Percentiles rank a stretch among this genome's conserved stretches.
phyloP scores from a whole-genome alignment of 805 yeast genomes.

The Danielozyma ontarioensis region DNA sequence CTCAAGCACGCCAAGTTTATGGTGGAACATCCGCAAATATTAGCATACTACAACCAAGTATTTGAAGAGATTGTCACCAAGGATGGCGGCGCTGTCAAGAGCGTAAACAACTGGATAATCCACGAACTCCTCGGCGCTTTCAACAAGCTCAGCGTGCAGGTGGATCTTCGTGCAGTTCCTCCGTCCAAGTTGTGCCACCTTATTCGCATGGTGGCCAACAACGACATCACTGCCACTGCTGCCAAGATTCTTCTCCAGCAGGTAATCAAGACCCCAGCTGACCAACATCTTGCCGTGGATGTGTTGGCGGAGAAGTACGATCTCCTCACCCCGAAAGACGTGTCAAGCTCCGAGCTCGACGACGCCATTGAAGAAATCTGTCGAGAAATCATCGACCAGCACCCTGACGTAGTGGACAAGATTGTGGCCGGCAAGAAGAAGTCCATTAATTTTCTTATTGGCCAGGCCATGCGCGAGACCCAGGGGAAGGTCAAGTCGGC shows the following conservation, averaged over 20 bases:
- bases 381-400: conserved; percentile 34
- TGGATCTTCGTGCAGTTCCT: conserved; percentile 24
- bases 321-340: conserved; percentile 27
- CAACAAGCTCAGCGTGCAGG: conserved; percentile 41
- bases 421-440: conserved; percentile 56
- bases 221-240: conserved; percentile 56
- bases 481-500: conserved; percentile 55
- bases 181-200: conserved; percentile 49
- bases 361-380: conserved; percentile 40
- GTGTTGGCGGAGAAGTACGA: conserved; percentile 53
- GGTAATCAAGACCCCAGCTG: conserved; percentile 46
- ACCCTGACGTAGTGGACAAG: conserved; percentile 53
- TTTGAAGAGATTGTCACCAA: conserved; percentile 17
- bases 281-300: conserved; percentile 23
- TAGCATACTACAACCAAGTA: conserved; percentile 49
- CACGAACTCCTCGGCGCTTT: conserved; percentile 75
- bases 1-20: conserved; percentile 74
- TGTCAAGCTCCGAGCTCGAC: conserved; percentile 26
- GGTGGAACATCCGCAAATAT: conserved; percentile 43
- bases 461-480: conserved; percentile 75
- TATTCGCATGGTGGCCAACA: conserved; percentile 41
- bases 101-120: conserved; percentile 72
- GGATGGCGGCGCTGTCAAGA: conserved; percentile 22
- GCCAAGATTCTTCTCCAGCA: conserved; percentile 64
- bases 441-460: conserved; percentile 73